Conservation (phyloP, 257 asterid genomes). For the Salvia rosmarinus region DNA sequence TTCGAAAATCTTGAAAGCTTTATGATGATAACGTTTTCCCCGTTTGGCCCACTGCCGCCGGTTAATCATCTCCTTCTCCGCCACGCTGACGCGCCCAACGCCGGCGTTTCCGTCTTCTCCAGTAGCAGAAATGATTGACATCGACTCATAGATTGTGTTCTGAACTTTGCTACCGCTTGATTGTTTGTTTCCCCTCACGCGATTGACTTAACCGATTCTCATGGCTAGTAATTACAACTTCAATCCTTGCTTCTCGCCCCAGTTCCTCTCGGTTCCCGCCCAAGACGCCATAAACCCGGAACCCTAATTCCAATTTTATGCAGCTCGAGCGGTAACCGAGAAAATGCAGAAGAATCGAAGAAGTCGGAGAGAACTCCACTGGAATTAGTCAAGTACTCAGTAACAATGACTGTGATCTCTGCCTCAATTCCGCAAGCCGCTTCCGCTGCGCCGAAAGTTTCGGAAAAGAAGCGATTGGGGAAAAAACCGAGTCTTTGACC, state of each 20-base stretch:
- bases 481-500: conserved; percentile 55
- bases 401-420: conserved; percentile 71
- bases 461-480: conserved; percentile 54
- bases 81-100: conserved; percentile 24
- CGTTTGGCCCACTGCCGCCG: conserved; percentile 31
- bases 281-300: conserved; percentile 40
- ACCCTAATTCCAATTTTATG: conserved; percentile 45
- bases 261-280: conserved; percentile 26
- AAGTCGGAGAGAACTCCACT: conserved; percentile 41
- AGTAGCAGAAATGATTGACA: not conserved
- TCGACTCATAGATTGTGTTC: not conserved
- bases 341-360: conserved; percentile 40
- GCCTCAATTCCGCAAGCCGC: conserved; percentile 66
- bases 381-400: conserved; percentile 57
- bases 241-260: conserved; percentile 49
- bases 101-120: conserved; percentile 1
- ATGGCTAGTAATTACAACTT: conserved; percentile 57
- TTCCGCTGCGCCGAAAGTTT: conserved; percentile 65
- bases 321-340: conserved; percentile 25
- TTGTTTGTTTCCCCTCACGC: conserved; percentile 9
- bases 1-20: not conserved
- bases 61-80: conserved; percentile 26
- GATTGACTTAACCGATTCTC: conserved; percentile 21
- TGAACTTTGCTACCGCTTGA: not conserved
- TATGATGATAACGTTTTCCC: conserved; percentile 25